Conservation (phyloP, 2,329 filamentous ascomycete genomes). For the Penicillium griseofulvum region DNA sequence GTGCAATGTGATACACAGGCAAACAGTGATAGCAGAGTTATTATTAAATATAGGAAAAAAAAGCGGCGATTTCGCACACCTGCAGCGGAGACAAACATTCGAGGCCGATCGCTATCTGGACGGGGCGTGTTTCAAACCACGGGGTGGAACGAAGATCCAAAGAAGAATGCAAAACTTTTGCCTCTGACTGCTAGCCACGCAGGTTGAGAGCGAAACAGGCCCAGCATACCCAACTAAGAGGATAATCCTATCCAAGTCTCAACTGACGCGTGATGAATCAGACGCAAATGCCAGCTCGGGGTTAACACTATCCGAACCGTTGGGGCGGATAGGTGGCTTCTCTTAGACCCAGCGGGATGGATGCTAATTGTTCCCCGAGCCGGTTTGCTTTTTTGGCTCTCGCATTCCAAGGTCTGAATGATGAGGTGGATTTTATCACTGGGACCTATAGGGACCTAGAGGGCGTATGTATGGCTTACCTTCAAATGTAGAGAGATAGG, state of each 20-base stretch:
- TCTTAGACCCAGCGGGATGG: neutral
- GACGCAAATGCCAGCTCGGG: constrained; percentile 11
- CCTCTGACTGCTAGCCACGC: constrained; percentile 2
- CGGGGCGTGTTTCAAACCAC: constrained; percentile 4
- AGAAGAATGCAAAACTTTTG: constrained; percentile 1
- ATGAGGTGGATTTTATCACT: neutral
- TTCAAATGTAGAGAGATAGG: neutral
- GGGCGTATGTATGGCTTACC: neutral
- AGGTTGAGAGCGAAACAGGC: neutral
- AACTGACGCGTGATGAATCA: constrained; percentile 36
- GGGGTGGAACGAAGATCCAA: neutral
- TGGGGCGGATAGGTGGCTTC: neutral
- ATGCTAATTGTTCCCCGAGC: neutral
- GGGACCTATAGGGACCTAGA: neutral
- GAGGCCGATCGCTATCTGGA: constrained; percentile 7
- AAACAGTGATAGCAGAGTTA: neutral
- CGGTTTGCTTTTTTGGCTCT: neutral
- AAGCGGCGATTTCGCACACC: neutral
- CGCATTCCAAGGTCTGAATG: neutral
- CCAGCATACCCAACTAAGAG: constrained; percentile 5
- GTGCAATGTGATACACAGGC: constrained; percentile 5
- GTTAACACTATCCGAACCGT: constrained; percentile 7
- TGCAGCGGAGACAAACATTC: constrained; percentile 6
- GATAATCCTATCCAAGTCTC: constrained; percentile 11
- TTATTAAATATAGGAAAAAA: neutral